Evolutionary conservation across 2,329 filamentous ascomycete genomes (phyloP).

Genomic region (Fusarium redolens): DNA sequence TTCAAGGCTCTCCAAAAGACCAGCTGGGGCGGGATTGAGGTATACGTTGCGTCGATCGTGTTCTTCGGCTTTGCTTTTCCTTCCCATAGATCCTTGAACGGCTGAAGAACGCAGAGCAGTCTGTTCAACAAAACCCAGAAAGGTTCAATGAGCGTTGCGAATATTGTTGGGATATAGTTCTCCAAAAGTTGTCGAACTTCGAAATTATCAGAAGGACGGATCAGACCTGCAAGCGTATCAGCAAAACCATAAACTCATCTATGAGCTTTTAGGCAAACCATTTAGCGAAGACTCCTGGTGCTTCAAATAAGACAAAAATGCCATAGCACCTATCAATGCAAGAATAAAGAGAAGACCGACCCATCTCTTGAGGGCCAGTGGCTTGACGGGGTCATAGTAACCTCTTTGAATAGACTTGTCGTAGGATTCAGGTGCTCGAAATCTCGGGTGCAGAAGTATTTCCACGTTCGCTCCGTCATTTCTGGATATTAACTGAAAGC

Average conservation of each 20-base stretch:
- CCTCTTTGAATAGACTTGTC: slow-evolving; percentile 1
- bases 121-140: slow-evolving; percentile 67
- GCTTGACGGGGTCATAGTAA: slow-evolving; percentile 42
- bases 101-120: slow-evolving; percentile 63
- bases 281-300: slow-evolving; percentile 19
- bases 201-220: slow-evolving; percentile 47
- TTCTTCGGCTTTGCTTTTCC: slow-evolving; percentile 50
- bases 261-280: slow-evolving; percentile 28
- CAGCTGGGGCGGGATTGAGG: slow-evolving; percentile 66
- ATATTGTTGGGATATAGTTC: slow-evolving; percentile 64
- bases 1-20: slow-evolving; percentile 57
- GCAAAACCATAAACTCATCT: background rate
- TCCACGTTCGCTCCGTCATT: background rate
- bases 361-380: slow-evolving; percentile 30
- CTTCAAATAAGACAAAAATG: slow-evolving; percentile 40
- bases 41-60: slow-evolving; percentile 60
- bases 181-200: slow-evolving; percentile 54
- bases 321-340: slow-evolving; percentile 22
- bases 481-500: slow-evolving; percentile 7
- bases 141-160: slow-evolving; percentile 68
- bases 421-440: background rate
- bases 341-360: slow-evolving; percentile 32
- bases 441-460: background rate
- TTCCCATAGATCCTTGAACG: slow-evolving; percentile 60
- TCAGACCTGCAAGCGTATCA: slow-evolving; percentile 41